phyloP scores from a whole-genome alignment of 1,284 basidiomycete genomes.

The Tilletia indica region DNA sequence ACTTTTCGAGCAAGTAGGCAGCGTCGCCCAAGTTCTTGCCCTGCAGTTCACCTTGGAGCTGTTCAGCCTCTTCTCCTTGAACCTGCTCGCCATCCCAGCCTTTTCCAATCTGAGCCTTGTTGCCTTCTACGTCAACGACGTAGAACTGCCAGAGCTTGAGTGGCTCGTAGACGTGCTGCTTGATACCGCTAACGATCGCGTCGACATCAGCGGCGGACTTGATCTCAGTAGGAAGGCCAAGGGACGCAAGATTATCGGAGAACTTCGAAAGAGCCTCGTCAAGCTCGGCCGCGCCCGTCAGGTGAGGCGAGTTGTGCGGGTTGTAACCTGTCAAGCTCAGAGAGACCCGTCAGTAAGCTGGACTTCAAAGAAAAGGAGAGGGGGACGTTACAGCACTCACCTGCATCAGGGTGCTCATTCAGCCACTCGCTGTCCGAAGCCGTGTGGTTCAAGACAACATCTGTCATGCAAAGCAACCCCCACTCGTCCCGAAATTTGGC shows the following conservation, averaged over 20 bases:
- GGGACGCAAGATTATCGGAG: slow-evolving; percentile 28
- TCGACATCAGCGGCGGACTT: slow-evolving; percentile 35
- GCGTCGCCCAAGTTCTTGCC: slow-evolving; percentile 13
- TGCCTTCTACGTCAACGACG: slow-evolving; percentile 37
- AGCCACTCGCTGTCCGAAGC: slow-evolving; percentile 47
- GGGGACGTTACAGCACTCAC: slow-evolving; percentile 14
- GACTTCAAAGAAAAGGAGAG: not conserved
- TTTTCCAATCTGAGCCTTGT: slow-evolving; percentile 29
- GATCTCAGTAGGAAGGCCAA: slow-evolving; percentile 36
- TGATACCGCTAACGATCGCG: slow-evolving; percentile 39
- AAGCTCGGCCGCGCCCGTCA: slow-evolving; percentile 47
- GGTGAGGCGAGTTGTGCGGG: slow-evolving; percentile 48
- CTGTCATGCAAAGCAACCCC: slow-evolving; percentile 49
- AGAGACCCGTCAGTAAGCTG: not conserved
- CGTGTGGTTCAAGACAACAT: slow-evolving; percentile 50
- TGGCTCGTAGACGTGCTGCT: slow-evolving; percentile 33
- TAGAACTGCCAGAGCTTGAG: slow-evolving; percentile 52
- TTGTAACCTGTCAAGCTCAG: slow-evolving; percentile 33
- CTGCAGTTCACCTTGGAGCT: slow-evolving; percentile 15
- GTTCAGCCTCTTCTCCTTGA: not conserved
- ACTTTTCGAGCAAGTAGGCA: slow-evolving; percentile 22
- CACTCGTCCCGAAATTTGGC: slow-evolving; percentile 37
- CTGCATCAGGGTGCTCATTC: slow-evolving; percentile 47
- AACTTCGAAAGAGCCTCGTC: slow-evolving; percentile 39
- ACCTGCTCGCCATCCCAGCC: slow-evolving; percentile 23